Percentiles rank a stretch among this genome's conserved stretches.
Evolutionary conservation across 371 early-diverging fungal genomes (phyloP).

Genomic region (Cokeromyces recurvatus): DNA sequence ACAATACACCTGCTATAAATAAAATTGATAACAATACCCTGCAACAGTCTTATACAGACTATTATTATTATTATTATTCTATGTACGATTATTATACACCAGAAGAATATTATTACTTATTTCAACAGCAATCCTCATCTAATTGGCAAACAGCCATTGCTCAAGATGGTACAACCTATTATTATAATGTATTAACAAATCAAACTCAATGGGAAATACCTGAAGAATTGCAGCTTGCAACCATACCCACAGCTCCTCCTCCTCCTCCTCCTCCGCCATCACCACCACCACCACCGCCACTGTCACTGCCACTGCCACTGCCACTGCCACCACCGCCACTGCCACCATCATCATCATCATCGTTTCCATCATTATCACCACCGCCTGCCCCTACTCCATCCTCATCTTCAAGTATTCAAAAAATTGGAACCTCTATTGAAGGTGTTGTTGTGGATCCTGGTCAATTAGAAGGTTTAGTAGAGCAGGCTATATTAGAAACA

Average conservation of each 20-base stretch:
- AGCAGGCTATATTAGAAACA: slow-evolving; percentile 17
- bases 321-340: not conserved
- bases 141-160: slow-evolving; percentile 36
- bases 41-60: not conserved
- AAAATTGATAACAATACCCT: not conserved
- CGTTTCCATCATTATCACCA: not conserved
- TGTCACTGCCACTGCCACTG: not conserved
- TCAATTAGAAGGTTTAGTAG: slow-evolving; percentile 19
- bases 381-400: not conserved
- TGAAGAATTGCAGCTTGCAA: slow-evolving; percentile 7
- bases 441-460: not conserved
- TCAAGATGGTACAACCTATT: slow-evolving; percentile 33
- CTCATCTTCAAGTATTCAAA: not conserved
- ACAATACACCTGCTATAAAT: not conserved
- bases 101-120: too few relatives aligned
- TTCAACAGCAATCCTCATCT: not conserved
- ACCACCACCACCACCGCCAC: not conserved
- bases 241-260: not conserved
- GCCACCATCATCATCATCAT: not conserved
- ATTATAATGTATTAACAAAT: slow-evolving; percentile 33
- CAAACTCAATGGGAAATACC: slow-evolving; percentile 47
- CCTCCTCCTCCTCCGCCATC: not conserved
- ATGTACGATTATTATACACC: not conserved
- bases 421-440: slow-evolving; percentile 13
- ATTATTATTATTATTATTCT: not conserved